Evolutionary conservation across 208 protist genomes (phyloP), one percentile per base, ranked within the genome.

Genomic region (Trichomonas tenax): DNA sequence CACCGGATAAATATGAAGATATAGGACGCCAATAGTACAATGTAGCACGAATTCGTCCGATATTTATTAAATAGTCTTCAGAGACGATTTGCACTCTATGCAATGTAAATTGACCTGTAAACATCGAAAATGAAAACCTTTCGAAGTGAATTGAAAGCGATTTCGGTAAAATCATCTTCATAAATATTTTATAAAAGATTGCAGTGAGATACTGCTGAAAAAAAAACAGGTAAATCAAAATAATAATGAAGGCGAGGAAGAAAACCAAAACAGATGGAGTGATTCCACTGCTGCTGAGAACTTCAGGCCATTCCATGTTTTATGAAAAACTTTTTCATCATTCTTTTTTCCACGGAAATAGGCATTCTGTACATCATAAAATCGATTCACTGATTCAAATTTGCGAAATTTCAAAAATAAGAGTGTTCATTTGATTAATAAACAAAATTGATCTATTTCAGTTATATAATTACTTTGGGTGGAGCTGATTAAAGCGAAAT

Each of bases 121-220:
- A 48, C 17, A 93, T 38, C 14, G 86, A 93, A 93, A 93, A 93
- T 26, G 36, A 34, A 6, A 93, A 23, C 51, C 86, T 23, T 93
- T 93, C 31, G 86, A 93, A 93, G 17, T 51, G 41, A 38, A 93
- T 51, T 51, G 23, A 23, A 17, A 93, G 14, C 8, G 40, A 48
- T 51, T 93, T 93, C 51, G 86, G 86, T 26, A 51, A 44, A 51
- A 93, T 48, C 6, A 93, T 34, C 38, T 34, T 38, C 15, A 93
- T 38, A 58, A 51, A 48, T 38, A 48, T 21, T 93, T 44, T 23
- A 34, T 26, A 93, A 38, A 93, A 48, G 21, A 93, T 34, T n/a
- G 86, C 86, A 23, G 86, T 93, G 41, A 93, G n/a, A 93, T 93
- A 93, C 51, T 93, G 86, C 26, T 93, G 86, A 36, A 93, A 93